Evolutionary conservation across 148 eudicot genomes (phyloP).

Genomic region (Vaccinium corymbosum): DNA sequence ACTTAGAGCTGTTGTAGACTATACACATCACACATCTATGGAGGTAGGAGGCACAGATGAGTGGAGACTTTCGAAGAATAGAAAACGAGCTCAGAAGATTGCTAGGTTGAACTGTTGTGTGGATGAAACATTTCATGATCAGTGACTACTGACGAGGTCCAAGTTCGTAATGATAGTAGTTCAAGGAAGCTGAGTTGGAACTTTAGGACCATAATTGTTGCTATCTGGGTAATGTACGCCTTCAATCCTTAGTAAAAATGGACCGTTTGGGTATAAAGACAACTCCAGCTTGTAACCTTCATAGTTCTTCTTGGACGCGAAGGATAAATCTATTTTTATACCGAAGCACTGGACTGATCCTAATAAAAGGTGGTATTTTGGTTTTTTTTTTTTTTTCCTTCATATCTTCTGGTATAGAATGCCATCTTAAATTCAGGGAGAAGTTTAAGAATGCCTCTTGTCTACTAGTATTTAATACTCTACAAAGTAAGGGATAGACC

Average conservation of each 20-base stretch:
- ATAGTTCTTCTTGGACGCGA: not conserved
- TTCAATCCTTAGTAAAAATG: not conserved
- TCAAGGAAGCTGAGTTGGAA: no score
- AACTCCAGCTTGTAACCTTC: not conserved
- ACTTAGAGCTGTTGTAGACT: not conserved
- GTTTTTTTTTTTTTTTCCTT: not conserved
- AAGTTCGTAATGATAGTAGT: no score
- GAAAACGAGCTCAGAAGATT: no score
- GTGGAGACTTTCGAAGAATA: no score
- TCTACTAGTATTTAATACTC: not conserved
- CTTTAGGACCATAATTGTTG: no score
- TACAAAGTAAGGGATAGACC: not conserved
- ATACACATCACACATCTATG: not conserved
- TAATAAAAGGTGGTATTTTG: not conserved
- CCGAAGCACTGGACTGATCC: no score
- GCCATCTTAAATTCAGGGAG: not conserved
- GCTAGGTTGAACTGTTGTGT: no score
- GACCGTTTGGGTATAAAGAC: not conserved
- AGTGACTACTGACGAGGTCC: no score
- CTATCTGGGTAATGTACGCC: no score
- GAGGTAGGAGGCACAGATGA: no score
- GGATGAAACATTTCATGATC: no score
- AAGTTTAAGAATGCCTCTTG: not conserved
- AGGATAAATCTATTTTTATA: not conserved
- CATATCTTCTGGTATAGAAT: not conserved